Conservation (phyloP, 768 basidiomycete genomes). For the Podaxis sp. region DNA sequence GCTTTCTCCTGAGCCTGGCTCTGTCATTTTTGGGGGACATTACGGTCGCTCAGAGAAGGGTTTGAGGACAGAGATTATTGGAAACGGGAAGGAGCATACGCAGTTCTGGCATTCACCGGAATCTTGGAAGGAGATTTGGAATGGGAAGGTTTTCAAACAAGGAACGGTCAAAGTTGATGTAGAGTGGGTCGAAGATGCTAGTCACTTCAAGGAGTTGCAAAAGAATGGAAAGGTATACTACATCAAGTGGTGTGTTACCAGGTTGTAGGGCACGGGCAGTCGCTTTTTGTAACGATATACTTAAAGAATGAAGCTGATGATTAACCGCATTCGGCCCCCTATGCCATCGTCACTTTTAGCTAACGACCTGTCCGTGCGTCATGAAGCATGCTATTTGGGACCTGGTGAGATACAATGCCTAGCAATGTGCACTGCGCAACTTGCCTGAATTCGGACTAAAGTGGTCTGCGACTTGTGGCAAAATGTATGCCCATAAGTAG, state of each 20-base stretch:
- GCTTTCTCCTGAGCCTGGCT: constrained; percentile 33
- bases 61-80: constrained; percentile 16
- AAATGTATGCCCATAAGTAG: background rate
- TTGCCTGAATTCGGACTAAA: background rate
- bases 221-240: constrained; percentile 5
- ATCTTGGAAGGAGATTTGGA: constrained; percentile 16
- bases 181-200: background rate
- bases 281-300: no score
- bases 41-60: constrained; percentile 25
- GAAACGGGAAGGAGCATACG: constrained; percentile 6
- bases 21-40: constrained; percentile 40
- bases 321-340: no score
- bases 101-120: constrained; percentile 22
- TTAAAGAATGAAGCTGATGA: no score
- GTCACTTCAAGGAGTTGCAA: constrained; percentile 2
- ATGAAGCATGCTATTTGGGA: no score
- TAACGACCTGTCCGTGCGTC: no score
- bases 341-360: no score
- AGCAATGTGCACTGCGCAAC: background rate
- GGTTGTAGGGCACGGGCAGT: background rate
- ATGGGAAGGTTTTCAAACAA: constrained; percentile 15
- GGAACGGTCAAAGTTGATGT: constrained; percentile 15
- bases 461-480: no score
- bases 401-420: no score
- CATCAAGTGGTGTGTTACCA: constrained; percentile 9